A percentile compares a stretch with the other conserved stretches of the same genome.
Evolutionary conservation across 768 basidiomycete species (phyloP).

Genomic region (Kwoniella pini): DNA sequence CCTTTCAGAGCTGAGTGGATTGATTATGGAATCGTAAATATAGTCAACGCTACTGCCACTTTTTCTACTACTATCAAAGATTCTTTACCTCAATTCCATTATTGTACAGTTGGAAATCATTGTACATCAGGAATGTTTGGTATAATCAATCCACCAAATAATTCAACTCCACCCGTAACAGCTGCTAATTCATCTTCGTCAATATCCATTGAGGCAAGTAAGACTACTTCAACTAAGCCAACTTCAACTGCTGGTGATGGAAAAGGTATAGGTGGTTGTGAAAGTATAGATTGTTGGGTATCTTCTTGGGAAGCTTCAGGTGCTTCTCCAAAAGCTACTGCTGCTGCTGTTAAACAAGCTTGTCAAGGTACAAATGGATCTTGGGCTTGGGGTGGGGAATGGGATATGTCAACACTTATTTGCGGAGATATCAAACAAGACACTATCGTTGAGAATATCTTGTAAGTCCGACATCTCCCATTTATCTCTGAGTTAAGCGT

Average conservation of each 20-base stretch:
- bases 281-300: conserved; percentile 36
- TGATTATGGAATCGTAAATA: not conserved
- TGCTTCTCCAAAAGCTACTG: conserved; percentile 23
- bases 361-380: conserved; percentile 22
- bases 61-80: conserved; percentile 19
- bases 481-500: too few species aligned
- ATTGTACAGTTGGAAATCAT: conserved; percentile 38
- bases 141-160: conserved; percentile 28
- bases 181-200: not conserved
- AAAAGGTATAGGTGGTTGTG: conserved; percentile 16
- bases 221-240: conserved; percentile 16
- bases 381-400: conserved; percentile 38
- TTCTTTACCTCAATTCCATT: conserved; percentile 32
- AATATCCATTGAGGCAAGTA: not conserved
- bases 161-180: not conserved
- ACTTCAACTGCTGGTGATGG: conserved; percentile 26
- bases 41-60: conserved; percentile 40
- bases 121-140: conserved; percentile 44
- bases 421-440: conserved; percentile 22
- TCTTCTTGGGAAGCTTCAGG: conserved; percentile 15
- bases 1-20: not conserved
- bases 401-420: conserved; percentile 27
- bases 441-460: conserved; percentile 34
- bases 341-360: conserved; percentile 24
- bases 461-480: conserved; percentile 39